Evolutionary conservation across 1,284 basidiomycete species (phyloP).

Genomic region (Neolentinus lepideus): DNA sequence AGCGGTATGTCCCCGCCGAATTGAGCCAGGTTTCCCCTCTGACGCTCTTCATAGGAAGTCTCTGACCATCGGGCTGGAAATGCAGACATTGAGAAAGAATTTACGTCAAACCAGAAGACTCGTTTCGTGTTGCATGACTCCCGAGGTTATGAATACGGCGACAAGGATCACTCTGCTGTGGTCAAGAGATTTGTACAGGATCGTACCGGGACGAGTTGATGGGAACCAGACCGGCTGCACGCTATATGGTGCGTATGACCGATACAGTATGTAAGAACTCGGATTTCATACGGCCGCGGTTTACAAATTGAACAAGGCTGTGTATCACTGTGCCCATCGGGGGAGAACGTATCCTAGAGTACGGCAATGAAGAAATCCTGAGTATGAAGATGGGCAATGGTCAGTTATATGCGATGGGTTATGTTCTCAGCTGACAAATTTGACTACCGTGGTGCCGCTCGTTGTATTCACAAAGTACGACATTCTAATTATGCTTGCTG

Average conservation of each 20-base stretch:
- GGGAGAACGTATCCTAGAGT: background rate
- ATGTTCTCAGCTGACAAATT: background rate
- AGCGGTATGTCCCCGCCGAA: background rate
- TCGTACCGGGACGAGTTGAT: background rate
- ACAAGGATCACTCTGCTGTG: no score
- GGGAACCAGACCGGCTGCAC: background rate
- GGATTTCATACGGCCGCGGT: no score
- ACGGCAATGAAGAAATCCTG: background rate
- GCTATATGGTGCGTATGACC: background rate
- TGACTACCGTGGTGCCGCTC: background rate
- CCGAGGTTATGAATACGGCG: background rate
- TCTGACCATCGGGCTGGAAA: background rate
- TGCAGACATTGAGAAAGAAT: background rate
- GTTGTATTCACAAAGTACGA: background rate
- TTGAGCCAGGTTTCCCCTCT: background rate
- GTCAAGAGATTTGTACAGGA: background rate
- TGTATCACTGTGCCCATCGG: background rate
- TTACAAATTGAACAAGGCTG: background rate
- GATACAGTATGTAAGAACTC: background rate
- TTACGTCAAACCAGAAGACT: background rate
- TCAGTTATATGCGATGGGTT: background rate
- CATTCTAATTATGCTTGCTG: background rate
- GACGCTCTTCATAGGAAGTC: background rate
- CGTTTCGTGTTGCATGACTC: constrained; percentile 1
- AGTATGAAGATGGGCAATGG: background rate